These are phyloP conservation scores for Dioscorea dumetorum DNA, from an alignment of 106 monocot genomes.

Conservation along the genomic window DNA sequence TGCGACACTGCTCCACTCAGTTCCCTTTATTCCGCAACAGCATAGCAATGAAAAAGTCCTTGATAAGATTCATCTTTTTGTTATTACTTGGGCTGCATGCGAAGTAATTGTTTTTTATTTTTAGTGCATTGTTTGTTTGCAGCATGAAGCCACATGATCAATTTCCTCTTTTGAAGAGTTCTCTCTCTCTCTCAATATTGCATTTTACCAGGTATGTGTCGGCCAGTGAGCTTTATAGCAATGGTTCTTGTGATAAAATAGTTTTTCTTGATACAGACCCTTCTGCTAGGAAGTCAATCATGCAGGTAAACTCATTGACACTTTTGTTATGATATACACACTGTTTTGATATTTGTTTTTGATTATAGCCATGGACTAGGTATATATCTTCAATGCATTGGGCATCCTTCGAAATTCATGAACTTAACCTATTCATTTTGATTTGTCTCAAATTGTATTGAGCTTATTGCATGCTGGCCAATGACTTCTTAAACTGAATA, in stretches of 20 bases:
- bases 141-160: neutral
- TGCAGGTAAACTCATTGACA: conserved; percentile 42
- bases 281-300: conserved; percentile 23
- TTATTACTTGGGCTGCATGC: neutral
- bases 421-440: too few relatives aligned
- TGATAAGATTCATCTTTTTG: neutral
- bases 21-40: conserved; percentile 94
- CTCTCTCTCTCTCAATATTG: too few relatives aligned
- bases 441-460: too few relatives aligned
- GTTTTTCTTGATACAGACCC: conserved; percentile 41
- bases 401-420: too few relatives aligned
- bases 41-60: conserved; percentile 79
- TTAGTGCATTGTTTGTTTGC: neutral
- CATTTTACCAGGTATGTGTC: too few relatives aligned
- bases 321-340: neutral
- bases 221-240: conserved; percentile 40
- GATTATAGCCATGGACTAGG: too few relatives aligned
- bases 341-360: neutral
- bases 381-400: too few relatives aligned
- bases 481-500: too few relatives aligned
- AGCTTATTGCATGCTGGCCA: too few relatives aligned
- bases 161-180: neutral
- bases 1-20: too few relatives aligned
- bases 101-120: neutral
- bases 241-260: conserved; percentile 49